Percentiles rank a stretch among this genome's conserved stretches.
These are phyloP conservation scores for Sinapis alba DNA, from an alignment of 441 rosid species.

Conservation along the genomic window DNA sequence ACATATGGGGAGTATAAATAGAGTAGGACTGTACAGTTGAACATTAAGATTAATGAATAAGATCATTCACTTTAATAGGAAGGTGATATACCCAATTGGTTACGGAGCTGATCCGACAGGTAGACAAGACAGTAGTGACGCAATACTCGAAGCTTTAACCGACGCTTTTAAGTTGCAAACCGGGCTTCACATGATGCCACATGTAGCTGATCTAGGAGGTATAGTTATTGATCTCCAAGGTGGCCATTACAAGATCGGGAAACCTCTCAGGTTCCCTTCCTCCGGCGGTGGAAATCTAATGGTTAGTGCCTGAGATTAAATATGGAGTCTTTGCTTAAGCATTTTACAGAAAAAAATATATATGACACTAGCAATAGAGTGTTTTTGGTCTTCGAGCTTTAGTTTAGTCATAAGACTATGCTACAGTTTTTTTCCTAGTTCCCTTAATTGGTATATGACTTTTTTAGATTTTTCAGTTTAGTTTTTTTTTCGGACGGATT, in stretches of 20 bases:
- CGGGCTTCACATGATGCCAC: constrained; percentile 43
- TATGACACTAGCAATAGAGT: background rate
- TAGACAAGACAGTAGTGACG: constrained; percentile 49
- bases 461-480: background rate
- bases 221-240: constrained; percentile 54
- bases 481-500: background rate
- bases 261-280: constrained; percentile 58
- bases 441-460: background rate
- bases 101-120: constrained; percentile 68
- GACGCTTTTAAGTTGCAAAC: constrained; percentile 49
- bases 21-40: no score
- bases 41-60: no score
- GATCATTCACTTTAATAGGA: no score
- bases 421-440: background rate
- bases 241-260: constrained; percentile 49
- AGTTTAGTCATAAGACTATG: background rate
- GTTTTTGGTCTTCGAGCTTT: background rate
- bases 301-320: constrained; percentile 36
- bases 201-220: constrained; percentile 55
- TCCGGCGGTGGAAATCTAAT: constrained; percentile 59
- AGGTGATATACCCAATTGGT: constrained; percentile 45
- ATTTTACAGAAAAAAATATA: background rate
- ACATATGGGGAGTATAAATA: no score
- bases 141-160: constrained; percentile 45
- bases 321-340: background rate